Base-by-base conservation (phyloP, 2,329 filamentous ascomycete species). In the Colletotrichum sansevieriae region DNA sequence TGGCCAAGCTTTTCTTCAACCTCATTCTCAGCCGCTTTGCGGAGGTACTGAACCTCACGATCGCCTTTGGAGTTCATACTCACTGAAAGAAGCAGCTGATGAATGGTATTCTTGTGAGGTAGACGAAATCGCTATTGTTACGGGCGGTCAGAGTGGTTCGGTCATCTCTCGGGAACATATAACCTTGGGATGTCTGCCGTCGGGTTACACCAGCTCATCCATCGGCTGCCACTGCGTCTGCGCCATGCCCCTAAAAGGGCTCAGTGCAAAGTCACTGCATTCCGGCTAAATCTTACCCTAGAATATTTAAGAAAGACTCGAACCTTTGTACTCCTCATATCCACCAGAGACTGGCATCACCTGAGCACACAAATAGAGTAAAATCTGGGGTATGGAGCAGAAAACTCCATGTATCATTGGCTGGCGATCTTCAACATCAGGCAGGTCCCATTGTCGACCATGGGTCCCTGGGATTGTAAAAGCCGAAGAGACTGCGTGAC, bases 1-100 rank as follows among this genome's bases (percentile, higher is more conserved):
- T 60, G 61, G 15, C 65, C 61, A 12, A 68, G 61, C 29, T 68
- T 68, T 33, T 68, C 65, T 11, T 65, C 61, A 4, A 68, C 47
- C 35, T 68, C 65, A 52, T 68, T 58, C 8, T 68, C 65, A 22
- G 65, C 65, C 13, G 49, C 65, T 13, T 68, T 68, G 20, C 61
- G 60, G 1, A 68, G 46, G 37, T 68, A 44, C 18, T 59, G 61
- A n/a, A 68, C 65, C 37, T 65, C 65, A 44, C 33, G 35, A 8
- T 64, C 54, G 22, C 46, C 29, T 9, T 20, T 65, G 11, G 20
- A 55, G 8, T 44, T 39, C 61, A 68, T 68, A 4, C 13, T n/a
- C 3, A 25, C 35, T 22, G 13, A 55, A 37, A 55, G 8, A n/a
- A 6, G 8, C 9, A n/a, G 7, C 7, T n/a, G 18, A 7, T n/a